These are phyloP conservation scores for Calonectria henricotiae DNA, from an alignment of 2,329 filamentous ascomycete genomes.

Conservation along the genomic window DNA sequence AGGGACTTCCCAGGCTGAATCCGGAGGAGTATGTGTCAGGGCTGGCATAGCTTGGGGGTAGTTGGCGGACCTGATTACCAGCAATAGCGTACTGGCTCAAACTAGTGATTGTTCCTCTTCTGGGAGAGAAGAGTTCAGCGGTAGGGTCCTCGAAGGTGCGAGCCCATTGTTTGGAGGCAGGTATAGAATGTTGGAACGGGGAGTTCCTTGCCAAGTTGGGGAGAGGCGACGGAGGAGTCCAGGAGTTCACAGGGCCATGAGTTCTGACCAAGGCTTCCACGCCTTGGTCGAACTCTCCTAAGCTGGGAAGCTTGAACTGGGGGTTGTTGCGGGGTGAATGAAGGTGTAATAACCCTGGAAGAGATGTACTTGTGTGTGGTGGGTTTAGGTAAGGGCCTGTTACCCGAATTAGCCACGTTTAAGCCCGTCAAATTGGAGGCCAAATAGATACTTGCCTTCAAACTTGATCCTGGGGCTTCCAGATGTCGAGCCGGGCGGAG, in stretches of 20 bases:
- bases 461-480: conserved; percentile 57
- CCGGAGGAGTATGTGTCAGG: conserved; percentile 47
- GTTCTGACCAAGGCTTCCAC: conserved; percentile 58
- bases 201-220: conserved; percentile 47
- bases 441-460: conserved; percentile 52
- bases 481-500: conserved; percentile 53
- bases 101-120: conserved; percentile 41
- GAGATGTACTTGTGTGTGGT: conserved; percentile 48
- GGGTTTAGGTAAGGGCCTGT: conserved; percentile 48
- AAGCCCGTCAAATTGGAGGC: background rate
- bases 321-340: conserved; percentile 42
- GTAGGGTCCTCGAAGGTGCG: conserved; percentile 35
- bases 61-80: conserved; percentile 42
- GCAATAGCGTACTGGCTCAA: conserved; percentile 44
- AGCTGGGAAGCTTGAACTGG: conserved; percentile 55
- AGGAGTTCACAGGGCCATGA: conserved; percentile 52
- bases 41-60: conserved; percentile 45
- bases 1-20: conserved; percentile 48
- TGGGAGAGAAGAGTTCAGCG: conserved; percentile 34
- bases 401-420: conserved; percentile 27
- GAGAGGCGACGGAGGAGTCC: conserved; percentile 54
- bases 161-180: conserved; percentile 42
- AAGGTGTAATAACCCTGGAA: conserved; percentile 47
- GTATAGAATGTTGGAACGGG: conserved; percentile 46
- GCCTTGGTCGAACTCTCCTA: conserved; percentile 60